Base-by-base conservation (phyloP, 2,329 filamentous ascomycete species). In the Ploettnerulaceae sp. region DNA sequence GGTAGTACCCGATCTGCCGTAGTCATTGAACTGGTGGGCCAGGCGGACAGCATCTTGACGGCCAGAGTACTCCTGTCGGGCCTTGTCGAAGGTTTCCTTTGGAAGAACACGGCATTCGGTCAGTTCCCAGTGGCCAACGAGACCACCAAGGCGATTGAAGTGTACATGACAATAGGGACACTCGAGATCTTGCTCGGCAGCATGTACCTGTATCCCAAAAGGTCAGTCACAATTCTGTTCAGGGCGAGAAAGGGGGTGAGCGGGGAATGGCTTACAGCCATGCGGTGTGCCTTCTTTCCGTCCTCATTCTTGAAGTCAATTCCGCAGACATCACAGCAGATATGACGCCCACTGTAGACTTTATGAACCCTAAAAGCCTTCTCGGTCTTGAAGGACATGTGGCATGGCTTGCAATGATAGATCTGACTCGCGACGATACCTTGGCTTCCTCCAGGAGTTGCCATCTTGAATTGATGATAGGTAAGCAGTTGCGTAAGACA, bases 51-150 rank as follows among this genome's bases (percentile, higher is more conserved):
- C 20, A 21, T 43, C 8, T 12, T 31, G 47, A 43, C 17, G 26
- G 3, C 26, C 25, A 5, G 20, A 34, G 12, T 42, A 51, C 20
- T 40, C 31, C 31, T 44, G 39, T 4, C 49, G 31, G 9, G 31
- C 43, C 7, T 48, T 21, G 4, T 38, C 29, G 11, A 56, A 43
- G 4, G 32, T 18, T 2, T 40, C 20, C 20, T 43, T 38, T 8
- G 47, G 12, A 12, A 49, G 33, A 2, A 18, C 38, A 14, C 38
- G 32, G 29, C 58, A 59, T n/a, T 47, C 26, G 3, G 44, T 26
- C 2, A 36, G 17, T 37, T 61, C 58, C 12, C 56, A 44, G 21
- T 61, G 58, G 9, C 41, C 32, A 9, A 59, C 48, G 8, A 61
- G 29, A 12, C 50, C 48, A 11, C 56, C 57, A 17, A 58, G 44